Percentiles rank a stretch among this genome's conserved stretches.
Conservation (phyloP, 2,329 filamentous ascomycete species). For the Emergomyces pasteurianus region DNA sequence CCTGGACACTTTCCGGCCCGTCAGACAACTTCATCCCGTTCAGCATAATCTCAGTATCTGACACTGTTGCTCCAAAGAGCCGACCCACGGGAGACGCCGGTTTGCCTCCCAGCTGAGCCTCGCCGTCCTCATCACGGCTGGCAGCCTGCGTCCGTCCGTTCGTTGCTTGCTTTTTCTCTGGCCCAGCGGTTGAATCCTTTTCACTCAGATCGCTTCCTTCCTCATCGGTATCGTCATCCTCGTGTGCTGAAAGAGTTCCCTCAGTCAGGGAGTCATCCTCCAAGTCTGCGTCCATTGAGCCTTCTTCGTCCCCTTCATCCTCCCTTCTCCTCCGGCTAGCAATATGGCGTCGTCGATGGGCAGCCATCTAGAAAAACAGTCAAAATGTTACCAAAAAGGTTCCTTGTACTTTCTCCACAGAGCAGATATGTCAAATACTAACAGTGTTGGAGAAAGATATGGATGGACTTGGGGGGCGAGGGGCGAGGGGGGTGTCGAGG, state of each 20-base stretch:
- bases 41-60: slow-evolving; percentile 51
- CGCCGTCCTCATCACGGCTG: slow-evolving; percentile 13
- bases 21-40: slow-evolving; percentile 43
- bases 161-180: slow-evolving; percentile 14
- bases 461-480: neutral
- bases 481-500: neutral
- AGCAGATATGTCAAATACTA: neutral
- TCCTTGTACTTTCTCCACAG: neutral
- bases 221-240: slow-evolving; percentile 46
- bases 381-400: neutral
- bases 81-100: slow-evolving; percentile 22
- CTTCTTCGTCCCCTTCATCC: slow-evolving; percentile 39
- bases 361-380: slow-evolving; percentile 25
- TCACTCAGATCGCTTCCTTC: slow-evolving; percentile 48
- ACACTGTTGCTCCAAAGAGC: slow-evolving; percentile 27
- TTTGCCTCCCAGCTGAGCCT: slow-evolving; percentile 22
- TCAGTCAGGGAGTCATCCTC: slow-evolving; percentile 54
- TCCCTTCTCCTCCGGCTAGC: slow-evolving; percentile 33
- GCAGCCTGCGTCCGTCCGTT: slow-evolving; percentile 20
- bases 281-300: slow-evolving; percentile 37
- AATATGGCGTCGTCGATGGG: slow-evolving; percentile 31
- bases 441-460: neutral
- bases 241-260: slow-evolving; percentile 45
- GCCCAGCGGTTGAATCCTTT: slow-evolving; percentile 30
- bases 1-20: slow-evolving; percentile 26